Evolutionary conservation across 2,329 filamentous ascomycete species (phyloP).

Genomic region (Aspergillus pseudoviridinutans): DNA sequence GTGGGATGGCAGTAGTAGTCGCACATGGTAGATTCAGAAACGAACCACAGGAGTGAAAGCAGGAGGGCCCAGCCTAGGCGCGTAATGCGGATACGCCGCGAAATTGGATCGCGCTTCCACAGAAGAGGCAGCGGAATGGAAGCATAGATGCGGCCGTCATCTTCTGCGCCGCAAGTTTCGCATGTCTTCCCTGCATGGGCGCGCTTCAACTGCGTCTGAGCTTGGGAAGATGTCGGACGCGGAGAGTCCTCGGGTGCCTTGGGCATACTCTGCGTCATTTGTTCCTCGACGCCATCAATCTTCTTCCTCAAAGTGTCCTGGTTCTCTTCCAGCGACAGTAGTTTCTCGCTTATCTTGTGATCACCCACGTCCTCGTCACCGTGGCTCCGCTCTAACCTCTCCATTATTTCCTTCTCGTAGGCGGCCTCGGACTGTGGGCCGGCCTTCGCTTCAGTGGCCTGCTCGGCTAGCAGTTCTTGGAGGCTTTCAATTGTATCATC

Average conservation of each 20-base stretch:
- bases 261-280: constrained; percentile 26
- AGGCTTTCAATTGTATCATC: constrained; percentile 46
- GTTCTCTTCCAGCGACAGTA: constrained; percentile 37
- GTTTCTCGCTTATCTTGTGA: constrained; percentile 36
- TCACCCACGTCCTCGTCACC: constrained; percentile 23
- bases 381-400: constrained; percentile 19
- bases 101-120: constrained; percentile 28
- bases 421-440: constrained; percentile 30
- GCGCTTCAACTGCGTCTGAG: constrained; percentile 3
- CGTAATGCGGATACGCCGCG: constrained; percentile 31
- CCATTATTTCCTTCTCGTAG: constrained; percentile 28
- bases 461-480: constrained; percentile 37
- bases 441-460: constrained; percentile 21
- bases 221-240: constrained; percentile 13
- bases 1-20: constrained; percentile 50
- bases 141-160: constrained; percentile 27
- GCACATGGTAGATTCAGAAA: constrained; percentile 47
- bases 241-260: constrained; percentile 14
- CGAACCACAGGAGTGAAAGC: constrained; percentile 45
- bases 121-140: constrained; percentile 34
- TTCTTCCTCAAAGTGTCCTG: constrained; percentile 41
- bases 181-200: constrained; percentile 14
- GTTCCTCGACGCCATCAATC: constrained; percentile 36
- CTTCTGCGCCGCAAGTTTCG: constrained; percentile 20
- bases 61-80: constrained; percentile 38